Evolutionary conservation across 1,284 basidiomycete genomes (phyloP), one percentile per base, ranked within the genome.

Genomic region (Apiotrichum akiyoshidainum): DNA sequence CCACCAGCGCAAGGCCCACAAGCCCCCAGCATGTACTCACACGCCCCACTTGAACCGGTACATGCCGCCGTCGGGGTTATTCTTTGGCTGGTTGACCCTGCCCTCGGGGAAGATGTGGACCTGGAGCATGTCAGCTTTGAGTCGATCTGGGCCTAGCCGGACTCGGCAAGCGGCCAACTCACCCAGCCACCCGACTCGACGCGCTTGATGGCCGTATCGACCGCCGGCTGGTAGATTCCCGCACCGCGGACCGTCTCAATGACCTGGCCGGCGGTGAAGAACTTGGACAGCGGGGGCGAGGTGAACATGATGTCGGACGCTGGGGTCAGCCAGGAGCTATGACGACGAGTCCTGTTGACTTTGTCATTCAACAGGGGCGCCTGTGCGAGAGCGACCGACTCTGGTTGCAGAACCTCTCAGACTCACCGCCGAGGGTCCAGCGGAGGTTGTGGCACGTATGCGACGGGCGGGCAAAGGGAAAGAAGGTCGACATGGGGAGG

Each of bases 221-320:
- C 83, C 3, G 95, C 89, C 9, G 84, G 83, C 73, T 99, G 95
- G 75, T 90, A 90, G 59, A 98, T 87, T 1, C 96, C 95, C 11
- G 83, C 83, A 9, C 93, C 94, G 47, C 95, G 84, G 69, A 92
- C 87, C 0, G 93, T 98, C 75, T 96, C 91, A 60, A 98, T 83
- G 16, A 95, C 93, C 77, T 98, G 95, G 3, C 95, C 95, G 14
- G 85, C 82, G 44, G 85, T 81, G 76, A 99, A 98, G 81, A 98
- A 96, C 54, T 82, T 80, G 0, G 87, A 86, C 77, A 88, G 66
- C 77, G 75, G 89, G 85, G 89, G 85, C 77, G 93, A 96, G 9
- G 90, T 97, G 79, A 98, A 99, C 83, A 97, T 88, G 71, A 99
- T 88, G 65, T 99, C 95, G 19, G 89, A 88, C 2, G 95, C 94